These are phyloP conservation scores for Penicillium sp. DNA, from an alignment of 2,329 filamentous ascomycete species.

Conservation along the genomic window DNA sequence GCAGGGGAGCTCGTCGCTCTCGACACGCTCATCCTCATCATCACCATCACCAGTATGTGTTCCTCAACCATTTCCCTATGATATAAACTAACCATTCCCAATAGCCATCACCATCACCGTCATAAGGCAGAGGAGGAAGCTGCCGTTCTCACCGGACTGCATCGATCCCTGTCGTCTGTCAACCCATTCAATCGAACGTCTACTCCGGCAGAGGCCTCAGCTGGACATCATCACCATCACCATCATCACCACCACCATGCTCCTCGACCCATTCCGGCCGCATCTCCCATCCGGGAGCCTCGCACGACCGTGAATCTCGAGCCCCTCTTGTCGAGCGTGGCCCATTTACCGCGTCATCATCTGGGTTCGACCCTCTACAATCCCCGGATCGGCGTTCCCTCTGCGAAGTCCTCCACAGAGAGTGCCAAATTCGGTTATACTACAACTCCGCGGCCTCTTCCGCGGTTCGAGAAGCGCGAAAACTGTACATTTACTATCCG, in stretches of 20 bases:
- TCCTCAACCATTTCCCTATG: background rate
- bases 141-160: slow-evolving; percentile 20
- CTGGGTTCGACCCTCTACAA: slow-evolving; percentile 83
- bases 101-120: slow-evolving; percentile 54
- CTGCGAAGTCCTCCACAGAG: slow-evolving; percentile 39
- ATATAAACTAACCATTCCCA: slow-evolving; percentile 15
- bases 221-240: slow-evolving; percentile 42
- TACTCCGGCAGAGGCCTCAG: slow-evolving; percentile 27
- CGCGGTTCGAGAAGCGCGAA: slow-evolving; percentile 71
- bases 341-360: slow-evolving; percentile 70
- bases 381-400: slow-evolving; percentile 57
- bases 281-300: slow-evolving; percentile 52
- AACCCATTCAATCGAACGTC: slow-evolving; percentile 31
- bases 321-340: slow-evolving; percentile 68
- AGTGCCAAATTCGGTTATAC: slow-evolving; percentile 58
- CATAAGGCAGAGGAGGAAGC: slow-evolving; percentile 53
- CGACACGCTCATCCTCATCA: slow-evolving; percentile 62
- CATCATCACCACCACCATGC: slow-evolving; percentile 45
- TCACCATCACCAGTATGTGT: slow-evolving; percentile 57
- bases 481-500: slow-evolving; percentile 91
- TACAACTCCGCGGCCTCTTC: slow-evolving; percentile 68
- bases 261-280: slow-evolving; percentile 27
- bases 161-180: slow-evolving; percentile 27
- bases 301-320: slow-evolving; percentile 67
- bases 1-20: slow-evolving; percentile 53